Percentiles rank a stretch among this genome's conserved stretches.
These are phyloP conservation scores for Diospyros lotus DNA, from an alignment of 148 eudicot species.

Conservation along the genomic window DNA sequence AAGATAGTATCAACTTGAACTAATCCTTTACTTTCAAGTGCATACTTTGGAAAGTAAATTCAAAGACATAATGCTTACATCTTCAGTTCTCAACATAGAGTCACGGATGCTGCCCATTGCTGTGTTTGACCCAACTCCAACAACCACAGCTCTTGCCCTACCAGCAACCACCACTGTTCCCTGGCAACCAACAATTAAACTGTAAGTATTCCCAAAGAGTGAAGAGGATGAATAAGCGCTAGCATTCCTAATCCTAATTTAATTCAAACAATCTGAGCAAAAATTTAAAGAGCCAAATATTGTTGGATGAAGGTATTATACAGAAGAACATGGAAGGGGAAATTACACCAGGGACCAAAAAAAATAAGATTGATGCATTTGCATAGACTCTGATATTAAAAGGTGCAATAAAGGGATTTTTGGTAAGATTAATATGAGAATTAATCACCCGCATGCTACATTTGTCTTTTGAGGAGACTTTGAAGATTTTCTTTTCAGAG, in stretches of 20 bases:
- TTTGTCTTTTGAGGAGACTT: no score
- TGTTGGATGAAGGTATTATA: no score
- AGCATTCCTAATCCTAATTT: neutral
- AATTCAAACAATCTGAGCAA: neutral
- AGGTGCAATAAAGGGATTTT: no score
- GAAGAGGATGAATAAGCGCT: neutral
- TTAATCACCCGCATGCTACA: no score
- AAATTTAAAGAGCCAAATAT: neutral
- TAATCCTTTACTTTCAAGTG: no score
- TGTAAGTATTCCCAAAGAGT: slow-evolving; percentile 13
- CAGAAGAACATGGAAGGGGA: no score
- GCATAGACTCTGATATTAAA: no score
- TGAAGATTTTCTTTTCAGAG: no score
- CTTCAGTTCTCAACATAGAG: slow-evolving; percentile 94
- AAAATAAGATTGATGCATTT: no score
- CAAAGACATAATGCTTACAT: slow-evolving; percentile 43
- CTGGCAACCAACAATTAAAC: slow-evolving; percentile 35
- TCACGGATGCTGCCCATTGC: slow-evolving; percentile 99
- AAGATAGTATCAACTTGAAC: neutral
- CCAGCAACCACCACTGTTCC: slow-evolving; percentile 97
- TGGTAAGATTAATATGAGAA: no score
- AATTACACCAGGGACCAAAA: no score
- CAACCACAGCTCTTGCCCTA: slow-evolving; percentile 89
- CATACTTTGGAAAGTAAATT: neutral
- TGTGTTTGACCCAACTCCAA: slow-evolving; percentile 95